Conservation (phyloP, 2,329 filamentous ascomycete genomes). For the Salinomyces thailandicus region DNA sequence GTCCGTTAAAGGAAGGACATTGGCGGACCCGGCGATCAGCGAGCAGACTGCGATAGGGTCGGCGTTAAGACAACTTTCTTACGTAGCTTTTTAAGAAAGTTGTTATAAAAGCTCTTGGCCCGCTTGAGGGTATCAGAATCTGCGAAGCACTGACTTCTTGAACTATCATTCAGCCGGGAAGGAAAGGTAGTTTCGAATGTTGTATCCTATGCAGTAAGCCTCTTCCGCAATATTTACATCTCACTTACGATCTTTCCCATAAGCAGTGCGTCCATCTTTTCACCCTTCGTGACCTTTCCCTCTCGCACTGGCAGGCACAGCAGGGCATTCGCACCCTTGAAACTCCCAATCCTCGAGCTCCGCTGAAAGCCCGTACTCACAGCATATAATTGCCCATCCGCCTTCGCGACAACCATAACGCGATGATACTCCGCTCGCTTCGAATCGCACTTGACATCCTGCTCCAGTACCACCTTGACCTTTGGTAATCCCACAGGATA, state of each 20-base stretch:
- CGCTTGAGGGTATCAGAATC: too few species aligned
- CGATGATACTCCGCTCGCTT: conserved; percentile 80
- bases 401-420: conserved; percentile 55
- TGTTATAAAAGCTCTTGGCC: too few species aligned
- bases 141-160: too few species aligned
- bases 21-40: too few species aligned
- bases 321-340: conserved; percentile 80
- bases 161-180: too few species aligned
- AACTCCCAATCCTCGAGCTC: conserved; percentile 79
- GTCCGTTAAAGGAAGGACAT: too few species aligned
- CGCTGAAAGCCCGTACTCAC: conserved; percentile 81
- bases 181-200: too few species aligned
- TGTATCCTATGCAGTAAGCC: too few species aligned
- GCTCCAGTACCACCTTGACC: conserved; percentile 59
- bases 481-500: conserved; percentile 57
- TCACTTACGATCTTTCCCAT: conserved; percentile 49
- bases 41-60: too few species aligned
- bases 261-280: conserved; percentile 64
- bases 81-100: too few species aligned
- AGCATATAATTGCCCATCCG: conserved; percentile 60
- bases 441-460: conserved; percentile 65
- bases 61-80: too few species aligned
- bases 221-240: too few species aligned
- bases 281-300: conserved; percentile 56
- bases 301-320: conserved; percentile 61